Conservation (phyloP, 2,329 filamentous ascomycete genomes). For the Neofusicoccum cordaticola region DNA sequence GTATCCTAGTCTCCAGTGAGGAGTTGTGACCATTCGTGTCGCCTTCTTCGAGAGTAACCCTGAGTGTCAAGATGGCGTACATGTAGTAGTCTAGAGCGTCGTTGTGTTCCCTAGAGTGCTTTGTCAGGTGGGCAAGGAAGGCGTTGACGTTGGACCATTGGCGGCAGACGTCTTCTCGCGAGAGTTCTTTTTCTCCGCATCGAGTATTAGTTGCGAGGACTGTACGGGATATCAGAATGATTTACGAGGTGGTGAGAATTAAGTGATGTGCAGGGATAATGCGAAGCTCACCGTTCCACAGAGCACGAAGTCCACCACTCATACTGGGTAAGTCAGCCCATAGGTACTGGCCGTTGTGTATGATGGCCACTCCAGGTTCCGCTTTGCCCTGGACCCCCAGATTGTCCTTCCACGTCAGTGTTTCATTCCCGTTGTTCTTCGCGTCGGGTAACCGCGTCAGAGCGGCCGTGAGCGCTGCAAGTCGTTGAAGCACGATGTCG, state of each 20-base stretch:
- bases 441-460: not conserved
- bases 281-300: not conserved
- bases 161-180: not conserved
- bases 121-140: not conserved
- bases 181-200: not conserved
- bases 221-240: not conserved
- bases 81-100: not conserved
- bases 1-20: not conserved
- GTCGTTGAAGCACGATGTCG: not conserved
- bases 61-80: not conserved
- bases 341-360: not conserved
- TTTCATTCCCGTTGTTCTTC: not conserved
- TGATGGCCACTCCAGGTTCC: not conserved
- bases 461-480: not conserved
- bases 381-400: not conserved
- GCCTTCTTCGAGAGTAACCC: not conserved
- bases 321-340: not conserved
- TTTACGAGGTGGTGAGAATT: too few species aligned
- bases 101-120: not conserved
- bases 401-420: not conserved
- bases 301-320: not conserved
- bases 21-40: not conserved
- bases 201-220: not conserved
- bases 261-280: too few species aligned
- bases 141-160: not conserved